Base-by-base conservation (phyloP, 192 early-diverging fungal species). In the Lobulomyces angularis region DNA sequence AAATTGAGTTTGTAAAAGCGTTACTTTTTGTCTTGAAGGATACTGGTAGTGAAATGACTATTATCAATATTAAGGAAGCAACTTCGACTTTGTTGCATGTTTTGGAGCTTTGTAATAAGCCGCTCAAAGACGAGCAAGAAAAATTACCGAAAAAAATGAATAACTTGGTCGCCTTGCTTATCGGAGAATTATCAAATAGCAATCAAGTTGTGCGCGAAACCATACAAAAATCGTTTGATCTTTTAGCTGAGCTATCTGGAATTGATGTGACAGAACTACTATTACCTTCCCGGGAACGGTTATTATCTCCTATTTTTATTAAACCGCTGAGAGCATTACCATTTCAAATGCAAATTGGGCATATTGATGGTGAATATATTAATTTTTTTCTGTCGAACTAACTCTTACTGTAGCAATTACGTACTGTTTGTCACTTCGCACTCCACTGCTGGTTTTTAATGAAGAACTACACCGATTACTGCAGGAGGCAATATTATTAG, bases 251-350 rank as follows among this genome's bases (percentile, higher is more conserved):
- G 16, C 56, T 90, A 5, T 87, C 80, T 8, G 71, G 71, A 3
- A 82, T 56, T 47, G 80, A 79, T 37, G 76, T 93, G 12, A 90
- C 90, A 0, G 82, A 84, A 14, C 59, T 99, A 2, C 61, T 99
- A 28, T 63, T 67, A 3, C 88, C 86, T 3, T 82, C 84, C 1
- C 67, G 81, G 35, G 89, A 96, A 35, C 70, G 80, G 2, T 64
- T 99, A 14, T 60, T 99, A 19, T 63, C 62, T 3, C 89, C 91
- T 3, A 99, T 99, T 38, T 97, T 94, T 58, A 77, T 88, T 24
- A 94, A 96, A 55, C 96, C 96, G 3, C 67, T 99, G 37, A 82
- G 93, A 5, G 90, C 93, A 0, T 68, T 97, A 21, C 89, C 96
- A 0, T 83, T 88, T 58, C 74, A 84, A 33, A 86, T 95, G 81